These are phyloP conservation scores for Chrysochromulina tobinii DNA, from an alignment of 78 protist species.

Conservation along the genomic window DNA sequence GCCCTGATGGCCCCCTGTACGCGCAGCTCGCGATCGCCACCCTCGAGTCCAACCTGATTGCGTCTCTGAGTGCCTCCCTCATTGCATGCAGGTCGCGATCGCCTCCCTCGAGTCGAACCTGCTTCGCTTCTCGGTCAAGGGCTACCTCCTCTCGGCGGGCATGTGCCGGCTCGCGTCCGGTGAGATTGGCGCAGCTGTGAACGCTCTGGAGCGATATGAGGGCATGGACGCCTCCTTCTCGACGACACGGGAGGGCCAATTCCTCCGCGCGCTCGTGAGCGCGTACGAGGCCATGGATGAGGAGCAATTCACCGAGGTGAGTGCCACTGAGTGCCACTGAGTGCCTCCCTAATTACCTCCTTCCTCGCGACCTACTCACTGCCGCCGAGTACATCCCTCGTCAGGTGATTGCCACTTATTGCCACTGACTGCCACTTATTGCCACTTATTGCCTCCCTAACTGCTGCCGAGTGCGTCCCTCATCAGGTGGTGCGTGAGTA, in stretches of 20 bases:
- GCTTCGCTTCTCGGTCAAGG: conserved; percentile 67
- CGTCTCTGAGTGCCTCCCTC: conserved; percentile 1
- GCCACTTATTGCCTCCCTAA: too few species aligned
- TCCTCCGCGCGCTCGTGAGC: conserved; percentile 35
- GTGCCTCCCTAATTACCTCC: conserved; percentile 25
- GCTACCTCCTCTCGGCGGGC: conserved; percentile 55
- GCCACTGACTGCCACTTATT: too few species aligned
- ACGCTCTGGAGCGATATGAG: conserved; percentile 43
- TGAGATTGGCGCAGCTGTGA: background rate
- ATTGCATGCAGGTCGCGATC: conserved; percentile 62
- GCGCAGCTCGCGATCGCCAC: conserved; percentile 51
- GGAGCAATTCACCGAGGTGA: conserved; percentile 41
- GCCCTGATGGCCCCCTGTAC: background rate
- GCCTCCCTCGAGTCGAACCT: conserved; percentile 46
- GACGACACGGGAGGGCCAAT: conserved; percentile 58
- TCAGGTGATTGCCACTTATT: too few species aligned
- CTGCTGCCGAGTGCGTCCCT: background rate
- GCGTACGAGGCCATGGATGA: conserved; percentile 56
- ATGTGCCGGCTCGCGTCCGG: conserved; percentile 60
- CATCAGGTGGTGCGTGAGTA: background rate
- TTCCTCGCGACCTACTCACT: background rate
- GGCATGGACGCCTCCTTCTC: conserved; percentile 62
- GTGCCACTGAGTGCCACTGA: too few species aligned
- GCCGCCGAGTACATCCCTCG: too few species aligned
- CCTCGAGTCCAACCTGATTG: conserved; percentile 42